A percentile compares a stretch with the other conserved stretches of the same genome.
phyloP scores from a whole-genome alignment of 331 rosid genomes.

The Malus hybrid region DNA sequence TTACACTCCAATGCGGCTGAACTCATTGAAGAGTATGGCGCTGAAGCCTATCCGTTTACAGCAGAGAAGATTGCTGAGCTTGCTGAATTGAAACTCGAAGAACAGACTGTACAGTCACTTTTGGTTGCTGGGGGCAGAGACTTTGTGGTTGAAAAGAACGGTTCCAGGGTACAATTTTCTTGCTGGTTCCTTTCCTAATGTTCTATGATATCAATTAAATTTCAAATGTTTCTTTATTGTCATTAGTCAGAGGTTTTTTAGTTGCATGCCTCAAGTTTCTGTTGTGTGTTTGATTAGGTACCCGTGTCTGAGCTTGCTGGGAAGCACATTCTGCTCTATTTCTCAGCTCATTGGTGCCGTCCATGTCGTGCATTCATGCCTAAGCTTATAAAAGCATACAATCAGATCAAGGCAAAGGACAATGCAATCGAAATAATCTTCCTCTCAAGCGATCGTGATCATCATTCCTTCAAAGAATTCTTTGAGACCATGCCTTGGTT shows the following conservation, averaged over 20 bases:
- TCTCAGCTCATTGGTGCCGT: constrained; percentile 52
- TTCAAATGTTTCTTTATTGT: neutral
- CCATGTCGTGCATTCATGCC: constrained; percentile 50
- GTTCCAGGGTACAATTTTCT: constrained; percentile 26
- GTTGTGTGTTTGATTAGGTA: constrained; percentile 20
- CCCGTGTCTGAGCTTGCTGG: constrained; percentile 39
- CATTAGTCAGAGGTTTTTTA: neutral
- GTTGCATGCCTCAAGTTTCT: neutral
- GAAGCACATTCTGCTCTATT: constrained; percentile 35
- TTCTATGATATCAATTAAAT: neutral
- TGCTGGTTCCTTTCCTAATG: neutral
- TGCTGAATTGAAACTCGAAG: constrained; percentile 30
- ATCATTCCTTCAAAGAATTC: constrained; percentile 26
- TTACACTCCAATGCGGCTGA: constrained; percentile 25
- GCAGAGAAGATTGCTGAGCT: constrained; percentile 32
- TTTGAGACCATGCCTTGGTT: constrained; percentile 46
- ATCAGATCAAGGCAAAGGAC: constrained; percentile 32
- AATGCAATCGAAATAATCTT: constrained; percentile 35
- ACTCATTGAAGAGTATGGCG: constrained; percentile 33
- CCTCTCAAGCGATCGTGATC: constrained; percentile 44
- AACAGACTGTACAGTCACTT: constrained; percentile 38
- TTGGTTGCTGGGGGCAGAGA: constrained; percentile 30
- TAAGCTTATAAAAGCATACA: constrained; percentile 27
- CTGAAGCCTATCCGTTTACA: constrained; percentile 40
- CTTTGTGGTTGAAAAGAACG: constrained; percentile 29